phyloP scores from a whole-genome alignment of 2,329 filamentous ascomycete genomes.

The Neopestalotiopsis clavispora region DNA sequence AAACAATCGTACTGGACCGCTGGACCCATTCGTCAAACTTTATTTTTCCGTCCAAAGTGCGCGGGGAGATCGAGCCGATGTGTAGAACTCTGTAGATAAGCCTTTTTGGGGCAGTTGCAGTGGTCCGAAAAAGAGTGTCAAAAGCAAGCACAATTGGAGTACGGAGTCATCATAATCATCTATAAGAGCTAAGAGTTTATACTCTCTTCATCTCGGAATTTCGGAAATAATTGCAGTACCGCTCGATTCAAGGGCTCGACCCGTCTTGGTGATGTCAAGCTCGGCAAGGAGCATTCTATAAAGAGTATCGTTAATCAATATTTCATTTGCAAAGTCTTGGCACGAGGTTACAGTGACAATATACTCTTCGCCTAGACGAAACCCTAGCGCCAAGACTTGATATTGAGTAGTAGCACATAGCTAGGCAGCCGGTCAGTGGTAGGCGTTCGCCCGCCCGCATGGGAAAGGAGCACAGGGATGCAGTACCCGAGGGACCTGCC shows the following conservation, averaged over 20 bases:
- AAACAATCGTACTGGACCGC: background rate
- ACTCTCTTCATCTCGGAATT: background rate
- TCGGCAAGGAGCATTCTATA: background rate
- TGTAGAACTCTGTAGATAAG: too few relatives aligned
- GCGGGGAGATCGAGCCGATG: too few relatives aligned
- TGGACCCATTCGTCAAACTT: too few relatives aligned
- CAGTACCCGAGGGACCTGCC: background rate
- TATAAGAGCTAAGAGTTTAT: background rate
- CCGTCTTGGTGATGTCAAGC: background rate
- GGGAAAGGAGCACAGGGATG: background rate
- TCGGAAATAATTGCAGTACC: background rate
- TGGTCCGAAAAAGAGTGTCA: too few relatives aligned
- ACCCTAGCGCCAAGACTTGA: background rate
- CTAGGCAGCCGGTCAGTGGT: too few relatives aligned
- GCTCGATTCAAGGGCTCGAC: background rate
- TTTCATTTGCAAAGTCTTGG: background rate
- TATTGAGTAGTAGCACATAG: too few relatives aligned
- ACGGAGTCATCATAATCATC: too few relatives aligned
- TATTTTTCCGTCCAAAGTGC: too few relatives aligned
- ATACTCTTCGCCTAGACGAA: background rate
- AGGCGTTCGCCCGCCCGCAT: too few relatives aligned
- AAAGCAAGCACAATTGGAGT: too few relatives aligned
- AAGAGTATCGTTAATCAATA: background rate
- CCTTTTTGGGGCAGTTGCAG: too few relatives aligned
- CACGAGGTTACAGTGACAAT: background rate